Percentiles rank a stretch among this genome's conserved stretches.
These are phyloP conservation scores for Larix kaempferi DNA, from an alignment of 75 land plant genomes.

Conservation along the genomic window DNA sequence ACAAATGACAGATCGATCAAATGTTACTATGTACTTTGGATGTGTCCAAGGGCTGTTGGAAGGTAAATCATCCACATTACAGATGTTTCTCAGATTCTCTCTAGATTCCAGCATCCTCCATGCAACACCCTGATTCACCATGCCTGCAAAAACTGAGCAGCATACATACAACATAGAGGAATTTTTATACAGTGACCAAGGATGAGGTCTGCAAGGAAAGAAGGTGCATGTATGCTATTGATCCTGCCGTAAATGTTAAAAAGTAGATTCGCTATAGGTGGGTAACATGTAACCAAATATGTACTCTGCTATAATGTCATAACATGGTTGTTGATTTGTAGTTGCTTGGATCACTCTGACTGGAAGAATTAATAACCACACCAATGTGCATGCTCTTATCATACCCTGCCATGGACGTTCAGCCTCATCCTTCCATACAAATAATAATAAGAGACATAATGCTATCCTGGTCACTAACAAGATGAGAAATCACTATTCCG, in stretches of 20 bases:
- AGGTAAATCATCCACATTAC: slow-evolving; percentile 38
- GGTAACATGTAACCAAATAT: not conserved
- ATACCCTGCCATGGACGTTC: slow-evolving; percentile 97
- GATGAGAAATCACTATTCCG: slow-evolving; percentile 70
- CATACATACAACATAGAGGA: slow-evolving; percentile 93
- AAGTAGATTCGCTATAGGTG: slow-evolving; percentile 80
- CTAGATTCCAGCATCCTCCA: slow-evolving; percentile 55
- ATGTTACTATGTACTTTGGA: too few species aligned
- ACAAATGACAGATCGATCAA: too few species aligned
- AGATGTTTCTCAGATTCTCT: slow-evolving; percentile 48
- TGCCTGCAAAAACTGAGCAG: slow-evolving; percentile 55
- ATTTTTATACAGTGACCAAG: slow-evolving; percentile 89
- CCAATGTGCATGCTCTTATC: slow-evolving; percentile 77
- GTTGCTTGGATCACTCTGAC: slow-evolving; percentile 94
- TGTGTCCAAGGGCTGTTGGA: slow-evolving; percentile 43
- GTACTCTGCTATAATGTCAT: not conserved
- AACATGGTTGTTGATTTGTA: slow-evolving; percentile 27
- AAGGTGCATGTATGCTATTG: slow-evolving; percentile 79
- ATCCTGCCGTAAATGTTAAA: slow-evolving; percentile 92
- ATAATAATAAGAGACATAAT: slow-evolving; percentile 48
- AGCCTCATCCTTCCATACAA: slow-evolving; percentile 58
- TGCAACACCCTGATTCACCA: slow-evolving; percentile 38
- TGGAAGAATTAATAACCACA: slow-evolving; percentile 76
- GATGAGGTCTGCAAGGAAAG: slow-evolving; percentile 79
- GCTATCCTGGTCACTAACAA: slow-evolving; percentile 50